These are phyloP conservation scores for Nepenthes alata DNA, from an alignment of 179 eudicot genomes.

Conservation along the genomic window DNA sequence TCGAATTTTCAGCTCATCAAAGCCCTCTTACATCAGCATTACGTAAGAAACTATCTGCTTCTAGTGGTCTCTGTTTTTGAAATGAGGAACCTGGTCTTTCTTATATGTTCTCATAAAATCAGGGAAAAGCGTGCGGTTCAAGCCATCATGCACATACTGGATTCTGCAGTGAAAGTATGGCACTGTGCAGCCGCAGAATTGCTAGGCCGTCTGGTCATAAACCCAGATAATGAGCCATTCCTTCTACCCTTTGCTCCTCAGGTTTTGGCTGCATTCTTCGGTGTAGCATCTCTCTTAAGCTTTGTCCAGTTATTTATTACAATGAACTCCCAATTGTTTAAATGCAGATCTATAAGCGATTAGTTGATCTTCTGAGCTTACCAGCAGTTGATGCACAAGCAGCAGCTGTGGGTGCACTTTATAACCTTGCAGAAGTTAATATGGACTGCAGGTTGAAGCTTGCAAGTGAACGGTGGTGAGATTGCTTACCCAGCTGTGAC, in stretches of 20 bases:
- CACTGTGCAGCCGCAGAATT: constrained; percentile 95
- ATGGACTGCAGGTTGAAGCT: constrained; percentile 88
- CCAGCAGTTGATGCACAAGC: constrained; percentile 82
- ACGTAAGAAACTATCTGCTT: constrained; percentile 40
- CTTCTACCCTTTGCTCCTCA: constrained; percentile 74
- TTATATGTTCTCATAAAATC: constrained; percentile 5
- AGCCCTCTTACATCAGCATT: constrained; percentile 77
- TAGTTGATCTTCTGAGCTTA: constrained; percentile 75
- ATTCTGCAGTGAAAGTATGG: constrained; percentile 76
- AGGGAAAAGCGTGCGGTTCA: constrained; percentile 87
- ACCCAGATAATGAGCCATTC: constrained; percentile 92
- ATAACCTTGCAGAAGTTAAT: constrained; percentile 84
- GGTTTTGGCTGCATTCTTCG: constrained; percentile 26
- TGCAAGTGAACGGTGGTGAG: constrained; percentile 87
- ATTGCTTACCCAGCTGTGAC: neutral
- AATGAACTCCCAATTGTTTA: neutral
- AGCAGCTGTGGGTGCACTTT: constrained; percentile 87
- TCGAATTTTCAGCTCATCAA: constrained; percentile 83
- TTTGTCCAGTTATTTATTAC: neutral
- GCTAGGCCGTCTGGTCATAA: constrained; percentile 75
- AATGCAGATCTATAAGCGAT: constrained; percentile 68
- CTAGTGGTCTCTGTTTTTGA: neutral
- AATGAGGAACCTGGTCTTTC: neutral
- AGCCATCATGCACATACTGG: constrained; percentile 75
- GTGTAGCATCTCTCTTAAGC: too few species aligned